Percentiles rank a stretch among this genome's conserved stretches.
Conservation (phyloP, 2,329 filamentous ascomycete genomes). For the Aspergillus tanneri region DNA sequence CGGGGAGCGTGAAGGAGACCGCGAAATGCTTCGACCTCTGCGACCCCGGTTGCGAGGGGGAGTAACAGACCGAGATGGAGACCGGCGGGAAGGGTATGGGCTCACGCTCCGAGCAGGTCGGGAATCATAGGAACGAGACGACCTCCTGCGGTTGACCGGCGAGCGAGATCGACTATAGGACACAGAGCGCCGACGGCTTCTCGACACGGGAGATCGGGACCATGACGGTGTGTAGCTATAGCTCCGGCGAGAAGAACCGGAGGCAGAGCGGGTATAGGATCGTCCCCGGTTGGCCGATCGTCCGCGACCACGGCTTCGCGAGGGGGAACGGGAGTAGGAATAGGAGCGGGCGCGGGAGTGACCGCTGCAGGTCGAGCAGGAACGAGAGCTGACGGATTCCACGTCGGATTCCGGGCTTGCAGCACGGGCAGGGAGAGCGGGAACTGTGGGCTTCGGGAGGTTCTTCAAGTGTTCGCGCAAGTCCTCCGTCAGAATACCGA, state of each 20-base stretch:
- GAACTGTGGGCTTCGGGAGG: slow-evolving; percentile 78
- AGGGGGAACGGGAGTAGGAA: slow-evolving; percentile 39
- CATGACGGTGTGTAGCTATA: slow-evolving; percentile 38
- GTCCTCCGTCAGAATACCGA: slow-evolving; percentile 90
- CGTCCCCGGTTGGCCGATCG: slow-evolving; percentile 27
- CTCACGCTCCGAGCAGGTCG: slow-evolving; percentile 25
- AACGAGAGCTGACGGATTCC: slow-evolving; percentile 55
- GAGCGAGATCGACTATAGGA: slow-evolving; percentile 38
- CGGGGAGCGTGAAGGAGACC: slow-evolving; percentile 33
- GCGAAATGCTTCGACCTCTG: slow-evolving; percentile 32
- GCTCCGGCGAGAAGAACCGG: slow-evolving; percentile 32
- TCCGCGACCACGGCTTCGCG: slow-evolving; percentile 28
- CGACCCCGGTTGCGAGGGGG: slow-evolving; percentile 29
- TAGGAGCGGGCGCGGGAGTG: slow-evolving; percentile 47
- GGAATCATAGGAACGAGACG: slow-evolving; percentile 30
- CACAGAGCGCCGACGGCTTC: slow-evolving; percentile 30
- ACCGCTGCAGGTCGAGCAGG: slow-evolving; percentile 32
- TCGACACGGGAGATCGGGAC: slow-evolving; percentile 36
- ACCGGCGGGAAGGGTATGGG: slow-evolving; percentile 27
- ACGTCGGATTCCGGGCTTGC: slow-evolving; percentile 66
- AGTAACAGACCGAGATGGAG: slow-evolving; percentile 34
- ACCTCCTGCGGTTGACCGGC: slow-evolving; percentile 26
- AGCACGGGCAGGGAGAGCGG: slow-evolving; percentile 60
- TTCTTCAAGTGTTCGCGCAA: slow-evolving; percentile 91
- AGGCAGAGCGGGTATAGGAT: slow-evolving; percentile 34